Percentiles rank a stretch among this genome's conserved stretches.
Conservation (phyloP, 1,284 basidiomycete species). For the Laetiporus sulphureus region DNA sequence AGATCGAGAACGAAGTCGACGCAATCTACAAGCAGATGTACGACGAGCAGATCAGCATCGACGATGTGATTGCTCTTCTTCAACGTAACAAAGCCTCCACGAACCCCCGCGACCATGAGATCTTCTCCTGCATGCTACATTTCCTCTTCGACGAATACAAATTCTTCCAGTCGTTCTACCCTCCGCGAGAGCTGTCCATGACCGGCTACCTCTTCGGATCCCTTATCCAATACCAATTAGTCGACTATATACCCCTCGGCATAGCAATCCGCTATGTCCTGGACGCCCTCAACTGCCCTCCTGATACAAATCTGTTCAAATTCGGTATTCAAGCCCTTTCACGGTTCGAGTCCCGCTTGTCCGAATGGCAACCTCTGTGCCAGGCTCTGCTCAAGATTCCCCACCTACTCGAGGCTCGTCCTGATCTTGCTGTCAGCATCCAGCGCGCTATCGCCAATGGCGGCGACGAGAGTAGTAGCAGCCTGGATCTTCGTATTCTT, state of each 20-base stretch:
- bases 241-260: constrained; percentile 93
- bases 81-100: constrained; percentile 81
- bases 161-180: constrained; percentile 97
- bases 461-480: constrained; percentile 33
- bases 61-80: constrained; percentile 87
- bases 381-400: constrained; percentile 86
- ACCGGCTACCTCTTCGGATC: constrained; percentile 97
- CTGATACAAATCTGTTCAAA: constrained; percentile 91
- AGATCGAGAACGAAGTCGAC: constrained; percentile 92
- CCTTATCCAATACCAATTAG: constrained; percentile 89
- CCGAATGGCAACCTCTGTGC: constrained; percentile 94
- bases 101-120: constrained; percentile 85
- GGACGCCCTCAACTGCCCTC: constrained; percentile 86
- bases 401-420: constrained; percentile 81
- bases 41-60: constrained; percentile 88
- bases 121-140: constrained; percentile 98
- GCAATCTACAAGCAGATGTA: constrained; percentile 98
- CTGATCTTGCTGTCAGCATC: constrained; percentile 76
- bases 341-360: constrained; percentile 82
- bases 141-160: constrained; percentile 99
- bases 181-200: constrained; percentile 90
- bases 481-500: constrained; percentile 33
- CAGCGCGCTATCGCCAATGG: constrained; percentile 61
- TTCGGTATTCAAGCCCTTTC: constrained; percentile 92
- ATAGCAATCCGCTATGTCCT: constrained; percentile 97